Evolutionary conservation across 2,329 filamentous ascomycete species (phyloP), one percentile per base, ranked within the genome.

Genomic region (Aspergillus calidoustus): DNA sequence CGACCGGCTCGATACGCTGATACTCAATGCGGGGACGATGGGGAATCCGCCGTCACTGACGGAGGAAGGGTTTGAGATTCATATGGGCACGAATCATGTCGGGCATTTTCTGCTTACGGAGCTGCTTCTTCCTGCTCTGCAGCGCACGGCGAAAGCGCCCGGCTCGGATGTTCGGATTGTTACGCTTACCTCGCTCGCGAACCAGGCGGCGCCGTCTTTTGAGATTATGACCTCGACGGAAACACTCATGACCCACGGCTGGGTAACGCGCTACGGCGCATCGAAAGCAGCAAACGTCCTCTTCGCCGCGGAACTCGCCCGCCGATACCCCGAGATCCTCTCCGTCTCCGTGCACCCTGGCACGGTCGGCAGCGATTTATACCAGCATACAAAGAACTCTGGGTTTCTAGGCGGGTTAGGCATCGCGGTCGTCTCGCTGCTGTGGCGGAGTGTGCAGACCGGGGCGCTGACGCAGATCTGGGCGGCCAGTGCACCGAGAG

Each of bases 291-390:
- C 82, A 2, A 83, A 82, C 56, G 77, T 84, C 30, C 69, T 83
- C 5, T 80, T 81, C 51, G 80, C 81, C 3, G 68, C 76, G 0
- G 80, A 83, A 64, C 65, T 85, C 4, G 80, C 80, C 3, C 75
- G 79, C 7, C 77, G 79, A 1, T 75, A 80, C 57, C 80, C 80
- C 0, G 65, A 76, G 19, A 73, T 83, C 1, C 76, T 74, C 23
- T 77, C 78, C 23, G 75, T 85, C 9, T 77, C 80, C 0, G 67
- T 86, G 0, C 84, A 86, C 58, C 84, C 84, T 0, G 84, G 84
- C 2, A 69, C 79, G 3, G 78, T 81, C 41, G 63, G 73, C 5
- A 81, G 77, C 48, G 73, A 75, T 8, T 57, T 82, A n/a, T 81
- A 79, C 55, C 62, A 69, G 7, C 66, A 76, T 7, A 66, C 71